Base-by-base conservation (phyloP, 2,329 filamentous ascomycete genomes). In the Colletotrichum karsti region DNA sequence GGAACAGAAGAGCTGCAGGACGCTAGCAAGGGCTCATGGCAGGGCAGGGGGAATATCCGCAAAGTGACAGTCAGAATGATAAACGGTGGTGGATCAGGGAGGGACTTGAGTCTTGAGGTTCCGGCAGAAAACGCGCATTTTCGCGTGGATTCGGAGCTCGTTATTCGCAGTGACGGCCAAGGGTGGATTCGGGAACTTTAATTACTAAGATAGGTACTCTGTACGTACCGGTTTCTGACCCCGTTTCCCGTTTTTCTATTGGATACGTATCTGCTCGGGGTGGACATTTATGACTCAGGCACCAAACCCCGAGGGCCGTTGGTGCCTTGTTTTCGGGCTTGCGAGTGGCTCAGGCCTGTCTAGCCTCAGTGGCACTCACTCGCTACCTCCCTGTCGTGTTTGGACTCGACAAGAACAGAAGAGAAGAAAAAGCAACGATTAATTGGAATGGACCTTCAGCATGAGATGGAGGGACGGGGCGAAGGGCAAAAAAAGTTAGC, bases 101-200 rank as follows among this genome's bases (percentile, higher is more conserved):
- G 22, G 42, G 41, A 44, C 39, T 53, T 62, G 12, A 8, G 20
- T n/a, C 24, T 26, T n/a, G n/a, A 20, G 33, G 10, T 35, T 35
- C 10, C 8, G 9, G 18, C 18, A 46, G 35, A 41, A 35, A 26
- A 35, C 30, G 30, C 24, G 24, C 50, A 61, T 54, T 54, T 70
- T 70, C 63, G 67, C 58, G 69, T 70, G 67, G 67, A 71, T 41
- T 64, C 69, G 67, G 69, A 61, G 64, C 64, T 51, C 33, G 22
- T 33, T 42, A 33, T 33, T 42, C 56, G 66, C 66, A 61, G 65
- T 51, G 51, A 62, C 56, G 46, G 37, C 59, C 18, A 53, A 68
- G 65, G 59, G 65, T 68, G 68, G 59, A 64, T 42, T 61, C 65
- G 68, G 68, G 68, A 70, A 69, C 55, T 68, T 48, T 63, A 68